Evolutionary conservation across 1,284 basidiomycete genomes (phyloP).

Genomic region (Apiotrichum gracile): DNA sequence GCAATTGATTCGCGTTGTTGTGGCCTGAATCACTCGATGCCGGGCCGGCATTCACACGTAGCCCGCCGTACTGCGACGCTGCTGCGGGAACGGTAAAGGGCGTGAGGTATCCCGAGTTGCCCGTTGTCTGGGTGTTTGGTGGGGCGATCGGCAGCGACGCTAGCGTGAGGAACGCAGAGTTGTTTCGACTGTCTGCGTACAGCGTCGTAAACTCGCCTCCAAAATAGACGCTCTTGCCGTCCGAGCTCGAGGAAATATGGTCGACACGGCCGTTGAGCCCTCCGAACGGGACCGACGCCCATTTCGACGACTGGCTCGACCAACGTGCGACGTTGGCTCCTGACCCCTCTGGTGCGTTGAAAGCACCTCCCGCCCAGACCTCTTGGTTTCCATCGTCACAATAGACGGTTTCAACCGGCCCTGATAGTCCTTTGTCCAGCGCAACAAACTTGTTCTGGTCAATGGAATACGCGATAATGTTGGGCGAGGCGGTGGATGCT

Average conservation of each 20-base stretch:
- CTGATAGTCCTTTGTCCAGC: slow-evolving; percentile 51
- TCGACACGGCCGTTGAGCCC: slow-evolving; percentile 74
- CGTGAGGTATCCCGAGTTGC: slow-evolving; percentile 83
- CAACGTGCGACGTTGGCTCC: slow-evolving; percentile 70
- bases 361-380: slow-evolving; percentile 81
- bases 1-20: slow-evolving; percentile 63
- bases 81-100: slow-evolving; percentile 65
- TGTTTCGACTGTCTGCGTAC: slow-evolving; percentile 55
- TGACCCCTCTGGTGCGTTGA: slow-evolving; percentile 50
- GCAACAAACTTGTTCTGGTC: slow-evolving; percentile 13
- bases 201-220: slow-evolving; percentile 78
- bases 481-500: slow-evolving; percentile 20
- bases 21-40: slow-evolving; percentile 62
- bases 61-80: slow-evolving; percentile 44
- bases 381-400: slow-evolving; percentile 68
- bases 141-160: slow-evolving; percentile 38
- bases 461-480: slow-evolving; percentile 33
- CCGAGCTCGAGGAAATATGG: slow-evolving; percentile 69
- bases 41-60: slow-evolving; percentile 63
- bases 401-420: slow-evolving; percentile 66
- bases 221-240: slow-evolving; percentile 72
- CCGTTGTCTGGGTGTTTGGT: slow-evolving; percentile 60
- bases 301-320: slow-evolving; percentile 60
- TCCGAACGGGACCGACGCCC: slow-evolving; percentile 64
- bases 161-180: slow-evolving; percentile 66